phyloP scores from a whole-genome alignment of 352 stramenopile genomes.

The Ochromonadaceae sp. region DNA sequence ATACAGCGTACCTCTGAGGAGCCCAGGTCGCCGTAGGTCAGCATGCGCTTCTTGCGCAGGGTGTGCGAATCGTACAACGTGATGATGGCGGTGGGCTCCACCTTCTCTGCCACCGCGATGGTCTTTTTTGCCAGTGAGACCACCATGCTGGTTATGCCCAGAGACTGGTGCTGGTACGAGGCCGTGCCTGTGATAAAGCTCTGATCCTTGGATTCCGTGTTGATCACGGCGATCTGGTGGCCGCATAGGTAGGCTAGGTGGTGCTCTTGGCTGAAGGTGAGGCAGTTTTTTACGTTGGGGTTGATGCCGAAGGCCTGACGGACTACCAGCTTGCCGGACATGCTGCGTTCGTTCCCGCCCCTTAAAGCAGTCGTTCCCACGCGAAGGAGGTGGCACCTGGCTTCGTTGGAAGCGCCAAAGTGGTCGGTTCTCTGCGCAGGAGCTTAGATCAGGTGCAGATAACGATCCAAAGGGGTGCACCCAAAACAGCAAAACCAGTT shows the following conservation, averaged over 20 bases:
- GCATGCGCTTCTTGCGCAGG: constrained; percentile 58
- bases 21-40: constrained; percentile 53
- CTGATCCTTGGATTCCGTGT: constrained; percentile 69
- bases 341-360: no score
- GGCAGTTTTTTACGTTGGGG: constrained; percentile 51
- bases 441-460: no score
- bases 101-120: constrained; percentile 61
- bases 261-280: constrained; percentile 52
- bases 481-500: no score
- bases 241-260: constrained; percentile 50
- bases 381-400: no score
- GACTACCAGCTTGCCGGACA: constrained; percentile 15
- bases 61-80: constrained; percentile 73
- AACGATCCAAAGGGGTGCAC: no score
- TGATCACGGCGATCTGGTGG: constrained; percentile 63
- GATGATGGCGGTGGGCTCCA: constrained; percentile 51
- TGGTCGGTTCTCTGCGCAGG: no score
- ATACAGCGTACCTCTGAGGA: constrained; percentile 45
- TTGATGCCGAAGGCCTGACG: constrained; percentile 73
- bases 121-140: constrained; percentile 54
- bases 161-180: constrained; percentile 28
- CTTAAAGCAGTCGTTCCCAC: no score
- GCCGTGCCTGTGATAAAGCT: constrained; percentile 48
- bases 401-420: no score
- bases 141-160: constrained; percentile 34